These are phyloP conservation scores for Papilionanthe hybrid DNA, from an alignment of 116 monocot genomes.

Conservation along the genomic window DNA sequence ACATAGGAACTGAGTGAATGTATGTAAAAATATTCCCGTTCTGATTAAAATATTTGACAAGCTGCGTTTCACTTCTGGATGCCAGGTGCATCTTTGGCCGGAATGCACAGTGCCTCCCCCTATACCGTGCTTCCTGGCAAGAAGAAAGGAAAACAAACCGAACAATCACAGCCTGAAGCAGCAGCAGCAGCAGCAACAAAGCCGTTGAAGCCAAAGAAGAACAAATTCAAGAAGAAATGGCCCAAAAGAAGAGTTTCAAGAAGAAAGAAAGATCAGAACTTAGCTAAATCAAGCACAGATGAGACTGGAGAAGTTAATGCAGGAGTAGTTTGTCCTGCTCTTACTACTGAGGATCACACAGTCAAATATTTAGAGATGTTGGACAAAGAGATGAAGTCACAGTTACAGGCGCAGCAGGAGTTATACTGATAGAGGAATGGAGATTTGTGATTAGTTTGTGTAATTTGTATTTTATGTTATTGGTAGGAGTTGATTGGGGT, in stretches of 20 bases:
- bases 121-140: constrained; percentile 9
- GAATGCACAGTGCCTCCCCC: background rate
- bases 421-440: too few species aligned
- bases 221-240: constrained; percentile 8
- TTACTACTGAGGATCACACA: background rate
- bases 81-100: constrained; percentile 1
- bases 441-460: too few species aligned
- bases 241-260: background rate
- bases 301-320: background rate
- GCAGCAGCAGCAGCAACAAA: background rate
- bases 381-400: constrained; percentile 4
- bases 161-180: background rate
- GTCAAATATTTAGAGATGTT: constrained; percentile 2
- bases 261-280: background rate
- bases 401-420: background rate
- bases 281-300: background rate
- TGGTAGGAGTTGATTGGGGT: too few species aligned
- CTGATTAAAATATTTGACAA: background rate
- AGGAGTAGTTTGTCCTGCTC: background rate
- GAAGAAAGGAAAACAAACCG: constrained; percentile 2
- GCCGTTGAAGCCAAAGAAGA: constrained; percentile 3
- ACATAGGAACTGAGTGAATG: too few species aligned
- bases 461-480: too few species aligned
- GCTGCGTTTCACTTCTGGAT: background rate
- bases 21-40: too few species aligned